Evolutionary conservation across 2,329 filamentous ascomycete genomes (phyloP).

Genomic region (Penicillium freii): DNA sequence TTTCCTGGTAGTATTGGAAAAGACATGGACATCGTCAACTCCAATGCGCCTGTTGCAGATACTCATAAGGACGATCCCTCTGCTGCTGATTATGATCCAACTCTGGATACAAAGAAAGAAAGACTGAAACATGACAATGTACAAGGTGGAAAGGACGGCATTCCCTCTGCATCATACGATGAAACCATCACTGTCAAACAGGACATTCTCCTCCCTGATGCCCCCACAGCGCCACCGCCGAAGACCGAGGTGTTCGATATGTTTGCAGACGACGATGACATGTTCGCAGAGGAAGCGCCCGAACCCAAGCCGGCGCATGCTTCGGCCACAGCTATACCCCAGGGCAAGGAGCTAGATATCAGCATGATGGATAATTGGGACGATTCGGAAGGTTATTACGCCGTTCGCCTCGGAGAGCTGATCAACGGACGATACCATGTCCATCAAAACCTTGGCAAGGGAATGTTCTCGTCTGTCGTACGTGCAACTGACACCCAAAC

Average conservation of each 20-base stretch:
- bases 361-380: constrained; percentile 90
- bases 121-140: constrained; percentile 64
- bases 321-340: constrained; percentile 51
- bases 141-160: constrained; percentile 58
- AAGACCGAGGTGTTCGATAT: constrained; percentile 60
- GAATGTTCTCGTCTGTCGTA: constrained; percentile 96
- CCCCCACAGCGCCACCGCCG: constrained; percentile 29
- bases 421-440: constrained; percentile 87
- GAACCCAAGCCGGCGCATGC: constrained; percentile 49
- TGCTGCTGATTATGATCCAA: constrained; percentile 91
- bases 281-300: constrained; percentile 76
- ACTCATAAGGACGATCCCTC: constrained; percentile 71
- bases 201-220: constrained; percentile 51
- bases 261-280: constrained; percentile 71
- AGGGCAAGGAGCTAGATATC: constrained; percentile 61
- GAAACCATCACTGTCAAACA: constrained; percentile 56
- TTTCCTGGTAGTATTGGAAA: constrained; percentile 61
- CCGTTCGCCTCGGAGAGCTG: constrained; percentile 86
- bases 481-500: constrained; percentile 75
- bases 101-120: constrained; percentile 82
- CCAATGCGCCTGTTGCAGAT: constrained; percentile 37
- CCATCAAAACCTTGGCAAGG: constrained; percentile 80
- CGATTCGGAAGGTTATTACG: constrained; percentile 94
- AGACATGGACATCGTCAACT: constrained; percentile 66
- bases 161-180: constrained; percentile 56